These are phyloP conservation scores for Aquilaria yunnanensis DNA, from an alignment of 345 rosid species.

Conservation along the genomic window DNA sequence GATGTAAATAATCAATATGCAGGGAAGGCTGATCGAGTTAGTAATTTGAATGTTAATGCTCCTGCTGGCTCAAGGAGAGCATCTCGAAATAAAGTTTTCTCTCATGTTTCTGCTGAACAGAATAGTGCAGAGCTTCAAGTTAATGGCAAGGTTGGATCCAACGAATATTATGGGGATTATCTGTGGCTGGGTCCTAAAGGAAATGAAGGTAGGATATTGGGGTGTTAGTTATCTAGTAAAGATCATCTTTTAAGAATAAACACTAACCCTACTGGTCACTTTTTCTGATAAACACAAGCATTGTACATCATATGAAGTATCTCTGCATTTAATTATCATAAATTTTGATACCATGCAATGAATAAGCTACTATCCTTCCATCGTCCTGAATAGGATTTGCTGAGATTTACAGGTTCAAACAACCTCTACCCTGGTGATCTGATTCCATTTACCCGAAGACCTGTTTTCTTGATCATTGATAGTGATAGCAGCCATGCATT, in stretches of 20 bases:
- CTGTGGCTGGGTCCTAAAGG: constrained; percentile 83
- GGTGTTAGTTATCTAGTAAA: no score
- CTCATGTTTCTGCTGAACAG: constrained; percentile 43
- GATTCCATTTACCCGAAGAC: constrained; percentile 90
- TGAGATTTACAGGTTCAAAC: constrained; percentile 51
- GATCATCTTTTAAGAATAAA: no score
- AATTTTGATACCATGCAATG: background rate
- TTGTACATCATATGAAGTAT: background rate
- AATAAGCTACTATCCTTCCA: no score
- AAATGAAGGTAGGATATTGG: constrained; percentile 42
- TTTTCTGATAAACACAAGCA: no score
- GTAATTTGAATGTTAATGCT: constrained; percentile 34
- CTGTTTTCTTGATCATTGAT: constrained; percentile 89
- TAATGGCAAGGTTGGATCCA: constrained; percentile 45
- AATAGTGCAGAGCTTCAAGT: constrained; percentile 40
- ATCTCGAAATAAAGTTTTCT: constrained; percentile 48
- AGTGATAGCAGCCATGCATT: constrained; percentile 98
- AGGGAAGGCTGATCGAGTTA: constrained; percentile 54
- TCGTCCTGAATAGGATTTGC: constrained; percentile 2
- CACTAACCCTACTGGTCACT: no score
- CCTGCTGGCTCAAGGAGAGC: constrained; percentile 53
- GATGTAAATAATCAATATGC: constrained; percentile 20
- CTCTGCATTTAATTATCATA: background rate
- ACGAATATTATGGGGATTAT: constrained; percentile 37
- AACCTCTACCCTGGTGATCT: constrained; percentile 87